phyloP scores from a whole-genome alignment of 2,329 filamentous ascomycete species.

The Talaromyces albobiverticillius region DNA sequence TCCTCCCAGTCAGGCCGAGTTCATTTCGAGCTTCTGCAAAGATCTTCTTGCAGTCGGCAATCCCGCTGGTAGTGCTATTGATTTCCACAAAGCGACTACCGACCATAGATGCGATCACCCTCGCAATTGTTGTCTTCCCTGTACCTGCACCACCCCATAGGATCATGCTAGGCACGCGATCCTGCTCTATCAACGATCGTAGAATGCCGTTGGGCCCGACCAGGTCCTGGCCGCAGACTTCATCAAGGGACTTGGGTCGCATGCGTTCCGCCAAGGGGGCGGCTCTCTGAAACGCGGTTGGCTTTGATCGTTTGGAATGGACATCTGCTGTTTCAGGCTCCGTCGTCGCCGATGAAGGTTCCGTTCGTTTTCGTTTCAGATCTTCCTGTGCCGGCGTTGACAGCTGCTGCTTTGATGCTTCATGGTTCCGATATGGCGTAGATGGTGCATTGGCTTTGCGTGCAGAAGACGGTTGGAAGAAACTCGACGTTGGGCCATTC shows the following conservation, averaged over 20 bases:
- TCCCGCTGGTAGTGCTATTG: constrained; percentile 85
- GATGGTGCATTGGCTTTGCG: constrained; percentile 36
- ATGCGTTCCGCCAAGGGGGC: constrained; percentile 92
- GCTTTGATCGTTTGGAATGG: constrained; percentile 67
- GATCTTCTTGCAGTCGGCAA: constrained; percentile 88
- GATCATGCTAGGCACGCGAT: constrained; percentile 90
- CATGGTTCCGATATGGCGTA: constrained; percentile 26
- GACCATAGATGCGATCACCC: constrained; percentile 79
- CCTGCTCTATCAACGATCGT: constrained; percentile 78
- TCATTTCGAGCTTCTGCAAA: constrained; percentile 83
- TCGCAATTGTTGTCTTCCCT: constrained; percentile 69
- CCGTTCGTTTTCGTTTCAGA: constrained; percentile 21
- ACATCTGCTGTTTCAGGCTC: constrained; percentile 38
- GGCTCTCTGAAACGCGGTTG: constrained; percentile 60
- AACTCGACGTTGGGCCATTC: constrained; percentile 44
- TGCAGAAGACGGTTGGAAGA: constrained; percentile 54
- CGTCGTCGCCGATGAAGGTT: constrained; percentile 16
- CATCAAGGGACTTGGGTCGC: constrained; percentile 78
- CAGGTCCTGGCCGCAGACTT: constrained; percentile 87
- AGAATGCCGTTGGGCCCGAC: constrained; percentile 83
- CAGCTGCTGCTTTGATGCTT: constrained; percentile 31
- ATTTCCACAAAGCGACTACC: constrained; percentile 90
- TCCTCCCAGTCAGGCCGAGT: constrained; percentile 73
- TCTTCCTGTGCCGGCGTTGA: constrained; percentile 24
- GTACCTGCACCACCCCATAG: constrained; percentile 63